A percentile compares a stretch with the other conserved stretches of the same genome.
phyloP scores from a whole-genome alignment of 176 grass and related monocot species.

The Urochloa ruziziensis region DNA sequence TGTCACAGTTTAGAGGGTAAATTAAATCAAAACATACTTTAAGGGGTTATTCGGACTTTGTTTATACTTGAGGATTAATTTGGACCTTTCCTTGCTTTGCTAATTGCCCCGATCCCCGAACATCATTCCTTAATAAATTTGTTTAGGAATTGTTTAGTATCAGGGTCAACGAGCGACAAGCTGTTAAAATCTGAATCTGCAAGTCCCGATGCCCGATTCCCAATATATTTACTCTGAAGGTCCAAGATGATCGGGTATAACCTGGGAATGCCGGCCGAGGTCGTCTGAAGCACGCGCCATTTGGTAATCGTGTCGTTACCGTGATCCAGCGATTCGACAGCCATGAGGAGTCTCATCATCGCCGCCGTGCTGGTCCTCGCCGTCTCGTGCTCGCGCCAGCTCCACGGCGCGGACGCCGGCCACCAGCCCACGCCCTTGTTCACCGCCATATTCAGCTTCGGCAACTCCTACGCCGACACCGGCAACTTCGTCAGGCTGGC shows the following conservation, averaged over 20 bases:
- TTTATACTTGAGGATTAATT: too few species aligned
- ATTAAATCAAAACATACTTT: too few species aligned
- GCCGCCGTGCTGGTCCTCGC: slow-evolving; percentile 4
- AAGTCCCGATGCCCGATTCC: not conserved
- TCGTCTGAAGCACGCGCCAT: not conserved
- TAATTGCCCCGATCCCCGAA: too few species aligned
- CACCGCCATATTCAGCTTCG: slow-evolving; percentile 54
- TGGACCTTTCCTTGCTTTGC: too few species aligned
- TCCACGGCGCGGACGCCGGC: not conserved
- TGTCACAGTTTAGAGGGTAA: too few species aligned
- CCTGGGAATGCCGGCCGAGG: not conserved
- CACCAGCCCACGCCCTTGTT: not conserved
- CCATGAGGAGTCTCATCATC: not conserved
- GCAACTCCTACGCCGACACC: slow-evolving; percentile 63
- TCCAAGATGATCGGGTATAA: not conserved
- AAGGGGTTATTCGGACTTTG: too few species aligned
- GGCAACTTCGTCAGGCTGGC: slow-evolving; percentile 55
- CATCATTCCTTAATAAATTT: not conserved
- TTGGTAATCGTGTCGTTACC: not conserved
- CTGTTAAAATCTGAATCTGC: not conserved
- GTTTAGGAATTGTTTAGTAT: not conserved
- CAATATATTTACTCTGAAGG: too few species aligned
- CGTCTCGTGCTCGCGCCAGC: not conserved
- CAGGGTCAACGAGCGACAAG: not conserved
- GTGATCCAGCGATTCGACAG: not conserved